Percentiles rank a stretch among this genome's conserved stretches.
Evolutionary conservation across 257 asterid species (phyloP).

Genomic region (Salvia splendens): DNA sequence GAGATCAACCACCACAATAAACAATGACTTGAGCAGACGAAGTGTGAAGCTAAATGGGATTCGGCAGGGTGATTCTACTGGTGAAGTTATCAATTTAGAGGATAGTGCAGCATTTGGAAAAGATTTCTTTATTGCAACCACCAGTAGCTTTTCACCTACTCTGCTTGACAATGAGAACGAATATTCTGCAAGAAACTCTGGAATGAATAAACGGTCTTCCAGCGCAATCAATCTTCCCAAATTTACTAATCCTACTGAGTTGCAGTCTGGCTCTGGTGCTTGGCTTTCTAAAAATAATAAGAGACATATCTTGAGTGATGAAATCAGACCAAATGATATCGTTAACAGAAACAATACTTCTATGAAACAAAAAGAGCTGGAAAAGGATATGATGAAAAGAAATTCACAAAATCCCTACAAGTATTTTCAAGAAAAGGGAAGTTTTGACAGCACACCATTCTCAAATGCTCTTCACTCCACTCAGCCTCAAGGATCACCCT

Average conservation of each 20-base stretch:
- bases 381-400: slow-evolving; percentile 38
- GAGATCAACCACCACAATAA: slow-evolving; percentile 40
- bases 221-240: slow-evolving; percentile 44
- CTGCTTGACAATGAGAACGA: slow-evolving; percentile 48
- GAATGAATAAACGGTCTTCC: slow-evolving; percentile 39
- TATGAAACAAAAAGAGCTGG: slow-evolving; percentile 39
- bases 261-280: slow-evolving; percentile 45
- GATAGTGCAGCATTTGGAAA: slow-evolving; percentile 44
- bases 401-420: slow-evolving; percentile 36
- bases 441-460: slow-evolving; percentile 61
- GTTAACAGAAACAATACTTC: slow-evolving; percentile 34
- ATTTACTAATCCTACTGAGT: slow-evolving; percentile 44
- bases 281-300: slow-evolving; percentile 43
- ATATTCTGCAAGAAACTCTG: slow-evolving; percentile 44
- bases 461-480: slow-evolving; percentile 69
- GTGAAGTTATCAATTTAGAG: slow-evolving; percentile 64
- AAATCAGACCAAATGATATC: slow-evolving; percentile 39
- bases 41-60: slow-evolving; percentile 42
- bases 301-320: slow-evolving; percentile 42
- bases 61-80: slow-evolving; percentile 50
- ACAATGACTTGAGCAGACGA: slow-evolving; percentile 36
- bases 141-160: slow-evolving; percentile 42
- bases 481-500: slow-evolving; percentile 72
- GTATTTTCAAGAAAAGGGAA: slow-evolving; percentile 42
- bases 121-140: slow-evolving; percentile 37